phyloP scores from a whole-genome alignment of 2,329 filamentous ascomycete genomes.

The Akanthomyces lecanii region DNA sequence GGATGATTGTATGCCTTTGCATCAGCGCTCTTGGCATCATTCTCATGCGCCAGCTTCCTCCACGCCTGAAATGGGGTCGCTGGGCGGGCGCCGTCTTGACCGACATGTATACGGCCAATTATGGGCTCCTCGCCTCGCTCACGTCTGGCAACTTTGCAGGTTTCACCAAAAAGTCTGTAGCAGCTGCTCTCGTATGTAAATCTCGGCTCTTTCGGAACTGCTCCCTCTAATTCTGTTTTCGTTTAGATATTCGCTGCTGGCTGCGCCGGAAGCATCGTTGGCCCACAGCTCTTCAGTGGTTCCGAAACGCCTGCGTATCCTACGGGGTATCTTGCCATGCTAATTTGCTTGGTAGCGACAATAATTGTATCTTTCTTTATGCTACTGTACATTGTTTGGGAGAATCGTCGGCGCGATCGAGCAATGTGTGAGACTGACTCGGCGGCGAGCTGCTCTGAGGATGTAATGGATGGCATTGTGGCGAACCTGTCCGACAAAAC shows the following conservation, averaged over 20 bases:
- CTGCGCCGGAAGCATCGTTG: constrained; percentile 57
- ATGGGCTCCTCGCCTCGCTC: constrained; percentile 46
- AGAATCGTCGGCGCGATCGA: background rate
- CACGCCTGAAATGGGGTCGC: constrained; percentile 12
- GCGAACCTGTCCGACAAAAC: constrained; percentile 42
- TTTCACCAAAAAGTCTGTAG: constrained; percentile 56
- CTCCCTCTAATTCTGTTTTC: background rate
- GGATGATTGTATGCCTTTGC: constrained; percentile 24
- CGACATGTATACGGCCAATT: constrained; percentile 8
- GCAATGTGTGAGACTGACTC: constrained; percentile 44
- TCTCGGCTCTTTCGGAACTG: too few species aligned
- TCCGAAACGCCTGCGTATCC: constrained; percentile 56
- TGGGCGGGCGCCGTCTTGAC: background rate
- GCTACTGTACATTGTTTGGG: background rate
- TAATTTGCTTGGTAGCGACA: constrained; percentile 47
- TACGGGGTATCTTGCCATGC: constrained; percentile 57
- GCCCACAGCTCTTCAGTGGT: constrained; percentile 56
- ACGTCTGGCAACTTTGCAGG: constrained; percentile 54
- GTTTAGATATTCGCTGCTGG: constrained; percentile 50
- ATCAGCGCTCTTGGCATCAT: constrained; percentile 22
- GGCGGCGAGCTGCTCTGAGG: constrained; percentile 36
- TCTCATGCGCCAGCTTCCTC: constrained; percentile 21
- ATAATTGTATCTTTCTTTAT: constrained; percentile 45
- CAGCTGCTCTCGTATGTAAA: constrained; percentile 44
- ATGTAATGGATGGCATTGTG: constrained; percentile 40